Base-by-base conservation (phyloP, 2,329 filamentous ascomycete species). In the Amphichorda felina region DNA sequence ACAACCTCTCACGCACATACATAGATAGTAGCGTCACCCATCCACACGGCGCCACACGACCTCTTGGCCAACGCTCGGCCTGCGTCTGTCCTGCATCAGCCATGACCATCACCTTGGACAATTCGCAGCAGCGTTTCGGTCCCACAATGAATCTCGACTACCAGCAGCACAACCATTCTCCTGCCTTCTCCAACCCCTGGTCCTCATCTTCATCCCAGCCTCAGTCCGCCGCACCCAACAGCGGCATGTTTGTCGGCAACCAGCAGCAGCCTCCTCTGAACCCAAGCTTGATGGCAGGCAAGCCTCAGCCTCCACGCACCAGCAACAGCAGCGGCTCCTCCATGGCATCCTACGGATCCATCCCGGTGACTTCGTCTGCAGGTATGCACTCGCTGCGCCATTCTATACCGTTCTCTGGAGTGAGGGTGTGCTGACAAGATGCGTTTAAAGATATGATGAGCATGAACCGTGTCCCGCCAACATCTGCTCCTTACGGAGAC, bases 61-160 rank as follows among this genome's bases (percentile, higher is more conserved):
- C 11, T 35, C 34, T 35, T 35, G 27, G 25, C 34, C 34, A 18
- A 30, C 25, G 14, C 26, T 22, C 18, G 14, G 8, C 18, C 16
- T 11, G 18, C 33, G 19, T 15, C 33, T 18, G 13, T 29, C 11
- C n/a, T 30, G 17, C 19, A 34, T 19, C 19, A 5, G 76, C 60
- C 60, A 94, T 94, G 87, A 91, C 86, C 65, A 94, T 94, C 86
- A 84, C 88, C 60, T 76, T 94, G 68, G 86, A 94, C 66, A 77
- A 78, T 53, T 83, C 87, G 60, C 86, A 89, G 64, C 84, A 78
- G 66, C 75, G 76, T 58, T 84, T 82, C 64, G 83, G 73, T 53
- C 74, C 70, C 54, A 62, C 72, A 56, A 61, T 94, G 66, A 77
- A 75, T 59, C 91, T 89, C 68, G 84, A 89, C 57, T 86, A 84